Evolutionary conservation across 768 basidiomycete genomes (phyloP).

Genomic region (Gautieria morchelliformis): DNA sequence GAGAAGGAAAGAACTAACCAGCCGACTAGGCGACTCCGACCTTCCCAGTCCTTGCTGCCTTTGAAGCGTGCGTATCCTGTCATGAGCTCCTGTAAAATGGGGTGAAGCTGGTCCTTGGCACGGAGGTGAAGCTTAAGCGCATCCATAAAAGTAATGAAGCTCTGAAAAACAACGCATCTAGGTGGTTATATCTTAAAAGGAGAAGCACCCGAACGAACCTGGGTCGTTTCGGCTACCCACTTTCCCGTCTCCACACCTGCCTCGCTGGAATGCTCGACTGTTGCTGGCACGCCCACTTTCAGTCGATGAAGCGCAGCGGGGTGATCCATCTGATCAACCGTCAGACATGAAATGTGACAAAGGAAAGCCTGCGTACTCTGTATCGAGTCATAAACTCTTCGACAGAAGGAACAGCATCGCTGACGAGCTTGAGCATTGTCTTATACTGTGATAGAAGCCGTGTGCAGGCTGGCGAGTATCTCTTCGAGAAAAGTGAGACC

Average conservation of each 20-base stretch:
- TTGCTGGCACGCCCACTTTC: conserved; percentile 90
- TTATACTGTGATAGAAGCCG: conserved; percentile 94
- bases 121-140: conserved; percentile 84
- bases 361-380: conserved; percentile 34
- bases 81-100: conserved; percentile 90
- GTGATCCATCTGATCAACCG: conserved; percentile 69
- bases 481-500: conserved; percentile 30
- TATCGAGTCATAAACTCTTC: conserved; percentile 91
- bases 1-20: conserved; percentile 47
- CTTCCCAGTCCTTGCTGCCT: conserved; percentile 94
- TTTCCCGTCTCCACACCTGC: conserved; percentile 89
- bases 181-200: conserved; percentile 8
- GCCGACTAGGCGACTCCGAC: conserved; percentile 82
- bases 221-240: conserved; percentile 96
- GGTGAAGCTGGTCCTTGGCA: conserved; percentile 97
- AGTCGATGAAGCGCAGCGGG: conserved; percentile 88
- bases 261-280: conserved; percentile 90
- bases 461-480: conserved; percentile 95
- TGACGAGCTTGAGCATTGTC: conserved; percentile 92
- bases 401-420: conserved; percentile 74
- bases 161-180: conserved; percentile 33
- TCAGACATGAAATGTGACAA: neutral
- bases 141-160: conserved; percentile 98
- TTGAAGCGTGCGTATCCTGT: conserved; percentile 91
- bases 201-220: conserved; percentile 35